These are phyloP conservation scores for Leccinum incarnatum DNA, from an alignment of 768 basidiomycete genomes.

Conservation along the genomic window DNA sequence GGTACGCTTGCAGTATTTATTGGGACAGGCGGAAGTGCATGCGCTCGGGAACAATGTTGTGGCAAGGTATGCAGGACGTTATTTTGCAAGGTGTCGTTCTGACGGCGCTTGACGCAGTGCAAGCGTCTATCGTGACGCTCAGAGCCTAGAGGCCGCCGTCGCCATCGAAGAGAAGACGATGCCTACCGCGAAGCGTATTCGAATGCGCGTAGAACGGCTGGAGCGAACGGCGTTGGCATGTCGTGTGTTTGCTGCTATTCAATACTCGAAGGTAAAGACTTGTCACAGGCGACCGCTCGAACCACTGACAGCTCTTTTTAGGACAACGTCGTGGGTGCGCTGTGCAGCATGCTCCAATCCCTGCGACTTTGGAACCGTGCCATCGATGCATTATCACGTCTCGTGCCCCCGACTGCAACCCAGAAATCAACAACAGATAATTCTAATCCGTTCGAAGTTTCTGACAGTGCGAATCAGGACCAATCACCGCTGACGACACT, in stretches of 20 bases:
- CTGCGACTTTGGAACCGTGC: constrained; percentile 82
- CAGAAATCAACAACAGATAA: constrained; percentile 32
- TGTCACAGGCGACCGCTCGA: background rate
- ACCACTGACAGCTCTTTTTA: constrained; percentile 25
- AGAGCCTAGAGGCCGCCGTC: constrained; percentile 42
- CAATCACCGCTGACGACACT: constrained; percentile 19
- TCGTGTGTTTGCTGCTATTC: constrained; percentile 64
- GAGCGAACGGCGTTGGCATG: constrained; percentile 75
- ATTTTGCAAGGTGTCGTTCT: background rate
- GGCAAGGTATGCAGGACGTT: constrained; percentile 47
- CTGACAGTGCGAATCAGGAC: constrained; percentile 31
- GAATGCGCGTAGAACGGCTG: constrained; percentile 53
- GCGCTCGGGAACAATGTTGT: constrained; percentile 56
- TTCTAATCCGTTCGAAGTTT: constrained; percentile 57
- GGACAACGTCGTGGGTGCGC: constrained; percentile 58
- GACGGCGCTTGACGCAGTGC: constrained; percentile 33
- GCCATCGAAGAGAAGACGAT: constrained; percentile 44
- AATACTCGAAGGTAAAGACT: constrained; percentile 54
- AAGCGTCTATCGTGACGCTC: constrained; percentile 60
- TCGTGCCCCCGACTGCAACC: constrained; percentile 36
- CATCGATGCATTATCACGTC: constrained; percentile 60
- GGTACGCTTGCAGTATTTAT: constrained; percentile 49
- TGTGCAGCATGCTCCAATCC: constrained; percentile 62
- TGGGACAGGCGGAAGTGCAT: constrained; percentile 66
- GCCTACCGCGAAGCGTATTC: constrained; percentile 56